These are phyloP conservation scores for Haplosporangium sp. DNA, from an alignment of 371 early-diverging fungal genomes.

Conservation along the genomic window DNA sequence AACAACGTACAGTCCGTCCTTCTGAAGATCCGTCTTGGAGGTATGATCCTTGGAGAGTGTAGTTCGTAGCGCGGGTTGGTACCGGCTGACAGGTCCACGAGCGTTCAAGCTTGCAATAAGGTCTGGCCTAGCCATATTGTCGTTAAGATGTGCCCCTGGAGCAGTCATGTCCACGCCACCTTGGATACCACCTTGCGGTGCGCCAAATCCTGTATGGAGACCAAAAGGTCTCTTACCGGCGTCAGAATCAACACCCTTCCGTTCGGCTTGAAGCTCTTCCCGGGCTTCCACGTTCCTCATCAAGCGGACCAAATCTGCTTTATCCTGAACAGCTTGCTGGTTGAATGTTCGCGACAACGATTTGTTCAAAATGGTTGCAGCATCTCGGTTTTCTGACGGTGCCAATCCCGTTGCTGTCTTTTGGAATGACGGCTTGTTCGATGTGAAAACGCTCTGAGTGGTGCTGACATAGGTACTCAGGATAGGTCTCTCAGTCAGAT, in stretches of 20 bases:
- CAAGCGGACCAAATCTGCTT: slow-evolving; percentile 27
- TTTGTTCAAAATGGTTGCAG: slow-evolving; percentile 44
- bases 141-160: slow-evolving; percentile 3
- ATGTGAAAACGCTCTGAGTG: slow-evolving; percentile 17
- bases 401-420: slow-evolving; percentile 13
- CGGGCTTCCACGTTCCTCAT: slow-evolving; percentile 50
- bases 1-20: slow-evolving; percentile 46
- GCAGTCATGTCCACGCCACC: slow-evolving; percentile 29
- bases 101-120: slow-evolving; percentile 30
- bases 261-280: slow-evolving; percentile 44
- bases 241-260: slow-evolving; percentile 39
- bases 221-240: slow-evolving; percentile 36
- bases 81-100: slow-evolving; percentile 34
- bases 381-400: slow-evolving; percentile 28
- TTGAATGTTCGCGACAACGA: slow-evolving; percentile 49
- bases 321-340: slow-evolving; percentile 39
- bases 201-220: slow-evolving; percentile 34
- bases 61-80: slow-evolving; percentile 51
- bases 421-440: slow-evolving; percentile 25
- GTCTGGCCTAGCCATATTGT: slow-evolving; percentile 28
- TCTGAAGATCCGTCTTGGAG: slow-evolving; percentile 52
- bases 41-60: slow-evolving; percentile 57
- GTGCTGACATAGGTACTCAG: slow-evolving; percentile 46
- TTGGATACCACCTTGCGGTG: slow-evolving; percentile 26
- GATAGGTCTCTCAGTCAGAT: slow-evolving; percentile 29